These are phyloP conservation scores for Microthlaspi erraticum DNA, from an alignment of 345 rosid species.

Conservation along the genomic window DNA sequence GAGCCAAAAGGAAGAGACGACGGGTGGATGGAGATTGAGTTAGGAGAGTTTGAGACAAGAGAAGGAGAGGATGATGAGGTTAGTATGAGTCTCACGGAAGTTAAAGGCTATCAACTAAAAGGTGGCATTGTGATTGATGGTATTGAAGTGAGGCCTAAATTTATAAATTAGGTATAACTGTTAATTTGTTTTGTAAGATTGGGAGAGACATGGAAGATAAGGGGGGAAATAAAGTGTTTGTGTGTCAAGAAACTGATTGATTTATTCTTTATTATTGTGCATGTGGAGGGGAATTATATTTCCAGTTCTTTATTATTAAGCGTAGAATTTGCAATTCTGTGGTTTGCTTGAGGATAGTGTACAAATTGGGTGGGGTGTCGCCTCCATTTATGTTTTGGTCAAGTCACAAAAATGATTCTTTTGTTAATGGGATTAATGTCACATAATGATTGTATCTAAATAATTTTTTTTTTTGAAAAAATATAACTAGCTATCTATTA, in stretches of 20 bases:
- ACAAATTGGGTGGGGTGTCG: no score
- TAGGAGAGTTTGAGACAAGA: slow-evolving; percentile 50
- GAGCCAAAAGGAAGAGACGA: slow-evolving; percentile 40
- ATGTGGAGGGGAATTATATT: no score
- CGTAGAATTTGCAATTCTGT: no score
- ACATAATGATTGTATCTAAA: no score
- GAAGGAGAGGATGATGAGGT: slow-evolving; percentile 40
- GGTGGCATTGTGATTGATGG: slow-evolving; percentile 60
- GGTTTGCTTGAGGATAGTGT: no score
- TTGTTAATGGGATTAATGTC: no score
- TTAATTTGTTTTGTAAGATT: not conserved
- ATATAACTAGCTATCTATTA: no score
- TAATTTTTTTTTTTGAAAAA: no score
- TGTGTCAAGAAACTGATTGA: slow-evolving; percentile 3
- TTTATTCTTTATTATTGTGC: slow-evolving; percentile 2
- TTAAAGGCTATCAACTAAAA: slow-evolving; percentile 54
- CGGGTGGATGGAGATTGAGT: slow-evolving; percentile 60
- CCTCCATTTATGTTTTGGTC: no score
- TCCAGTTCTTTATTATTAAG: no score
- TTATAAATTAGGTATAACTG: not conserved
- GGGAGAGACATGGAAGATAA: not conserved
- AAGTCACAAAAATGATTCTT: no score
- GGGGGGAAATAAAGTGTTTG: not conserved
- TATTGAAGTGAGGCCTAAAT: slow-evolving; percentile 50
- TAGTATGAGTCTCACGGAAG: slow-evolving; percentile 48